Conservation (phyloP, 495 filamentous ascomycete genomes). For the Lasiosphaeris hirsuta region DNA sequence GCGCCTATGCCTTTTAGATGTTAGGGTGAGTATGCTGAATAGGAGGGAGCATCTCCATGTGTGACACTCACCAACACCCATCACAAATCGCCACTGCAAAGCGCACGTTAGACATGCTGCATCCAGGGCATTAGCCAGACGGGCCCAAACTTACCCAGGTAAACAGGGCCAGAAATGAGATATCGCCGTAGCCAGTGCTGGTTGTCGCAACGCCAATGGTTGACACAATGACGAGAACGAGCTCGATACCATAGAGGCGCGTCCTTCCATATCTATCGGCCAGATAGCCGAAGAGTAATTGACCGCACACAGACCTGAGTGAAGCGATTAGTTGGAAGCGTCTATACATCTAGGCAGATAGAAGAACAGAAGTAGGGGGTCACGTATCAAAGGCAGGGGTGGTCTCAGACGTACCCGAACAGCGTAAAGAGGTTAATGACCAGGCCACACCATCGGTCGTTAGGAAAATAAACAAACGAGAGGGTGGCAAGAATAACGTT, state of each 20-base stretch:
- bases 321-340: background rate
- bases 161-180: constrained; percentile 35
- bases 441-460: constrained; percentile 28
- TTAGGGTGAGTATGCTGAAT: constrained; percentile 59
- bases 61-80: constrained; percentile 31
- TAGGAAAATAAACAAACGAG: constrained; percentile 59
- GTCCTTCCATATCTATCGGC: constrained; percentile 74
- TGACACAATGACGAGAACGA: constrained; percentile 73
- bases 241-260: constrained; percentile 73
- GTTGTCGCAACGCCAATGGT: constrained; percentile 65
- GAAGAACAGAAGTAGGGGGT: too few species aligned
- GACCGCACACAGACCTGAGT: constrained; percentile 50
- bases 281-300: constrained; percentile 69
- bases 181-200: constrained; percentile 50
- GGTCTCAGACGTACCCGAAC: constrained; percentile 44
- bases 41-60: constrained; percentile 29
- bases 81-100: constrained; percentile 35
- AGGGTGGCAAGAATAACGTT: constrained; percentile 63
- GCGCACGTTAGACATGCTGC: constrained; percentile 8
- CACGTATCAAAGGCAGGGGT: too few species aligned
- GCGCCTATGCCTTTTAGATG: constrained; percentile 62
- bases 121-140: background rate
- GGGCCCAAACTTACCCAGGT: constrained; percentile 24
- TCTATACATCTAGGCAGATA: background rate
- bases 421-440: constrained; percentile 61